Conservation (phyloP, 2,329 filamentous ascomycete genomes). For the Penicillium sp. region DNA sequence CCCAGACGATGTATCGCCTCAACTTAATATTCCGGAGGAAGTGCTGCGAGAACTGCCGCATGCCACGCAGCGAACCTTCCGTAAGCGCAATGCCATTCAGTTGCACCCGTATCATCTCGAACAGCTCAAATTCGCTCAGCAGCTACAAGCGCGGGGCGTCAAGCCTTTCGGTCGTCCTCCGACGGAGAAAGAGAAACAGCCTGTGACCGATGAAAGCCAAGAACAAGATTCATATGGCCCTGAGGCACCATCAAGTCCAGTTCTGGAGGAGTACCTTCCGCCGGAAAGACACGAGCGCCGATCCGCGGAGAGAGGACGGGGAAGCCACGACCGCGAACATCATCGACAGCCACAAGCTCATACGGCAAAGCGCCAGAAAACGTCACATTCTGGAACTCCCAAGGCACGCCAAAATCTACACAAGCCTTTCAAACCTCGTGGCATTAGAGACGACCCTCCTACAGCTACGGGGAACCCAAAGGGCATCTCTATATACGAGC, state of each 20-base stretch:
- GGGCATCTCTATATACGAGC: slow-evolving; percentile 29
- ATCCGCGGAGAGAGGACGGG: slow-evolving; percentile 3
- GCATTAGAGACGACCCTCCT: slow-evolving; percentile 27
- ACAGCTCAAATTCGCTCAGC: slow-evolving; percentile 42
- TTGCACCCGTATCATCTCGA: slow-evolving; percentile 49
- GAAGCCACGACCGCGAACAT: neutral
- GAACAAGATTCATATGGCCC: slow-evolving; percentile 34
- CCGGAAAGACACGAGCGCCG: slow-evolving; percentile 21
- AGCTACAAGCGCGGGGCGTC: slow-evolving; percentile 42
- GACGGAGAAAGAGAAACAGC: slow-evolving; percentile 14
- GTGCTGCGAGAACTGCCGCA: slow-evolving; percentile 26
- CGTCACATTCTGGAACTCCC: slow-evolving; percentile 21
- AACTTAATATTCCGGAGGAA: slow-evolving; percentile 29
- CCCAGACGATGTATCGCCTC: slow-evolving; percentile 18
- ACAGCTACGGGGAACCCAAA: slow-evolving; percentile 9
- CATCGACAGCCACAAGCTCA: slow-evolving; percentile 12
- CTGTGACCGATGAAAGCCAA: slow-evolving; percentile 30
- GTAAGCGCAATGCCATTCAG: slow-evolving; percentile 48
- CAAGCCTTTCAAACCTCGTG: slow-evolving; percentile 18
- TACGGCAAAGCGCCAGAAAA: slow-evolving; percentile 38
- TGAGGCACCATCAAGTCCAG: slow-evolving; percentile 33
- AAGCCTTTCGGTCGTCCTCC: slow-evolving; percentile 40
- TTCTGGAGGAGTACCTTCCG: slow-evolving; percentile 30
- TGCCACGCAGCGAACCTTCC: slow-evolving; percentile 35
- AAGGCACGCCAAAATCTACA: slow-evolving; percentile 11